These are phyloP conservation scores for Cyclotella sp. DNA, from an alignment of 108 stramenopile species.

Conservation along the genomic window DNA sequence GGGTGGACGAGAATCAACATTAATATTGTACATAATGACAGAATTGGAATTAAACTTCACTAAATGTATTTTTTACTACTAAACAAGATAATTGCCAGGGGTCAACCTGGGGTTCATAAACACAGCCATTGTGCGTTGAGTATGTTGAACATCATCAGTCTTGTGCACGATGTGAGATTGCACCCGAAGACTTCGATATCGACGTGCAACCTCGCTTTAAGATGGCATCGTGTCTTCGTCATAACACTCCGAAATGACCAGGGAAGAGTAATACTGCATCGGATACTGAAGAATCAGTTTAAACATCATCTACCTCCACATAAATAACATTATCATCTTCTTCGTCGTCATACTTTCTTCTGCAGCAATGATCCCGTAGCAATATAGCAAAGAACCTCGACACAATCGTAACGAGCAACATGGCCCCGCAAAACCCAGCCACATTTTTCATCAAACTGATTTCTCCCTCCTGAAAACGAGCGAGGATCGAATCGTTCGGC, in stretches of 20 bases:
- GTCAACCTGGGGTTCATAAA: too few relatives aligned
- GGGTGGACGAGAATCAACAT: too few relatives aligned
- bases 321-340: conserved; percentile 19
- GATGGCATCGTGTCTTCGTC: too few relatives aligned
- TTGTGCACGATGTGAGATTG: too few relatives aligned
- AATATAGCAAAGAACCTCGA: conserved; percentile 38
- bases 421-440: conserved; percentile 24
- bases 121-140: too few relatives aligned
- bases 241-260: neutral
- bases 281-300: neutral
- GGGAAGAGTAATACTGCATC: neutral
- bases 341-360: conserved; percentile 2
- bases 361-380: conserved; percentile 34
- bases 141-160: too few relatives aligned
- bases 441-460: conserved; percentile 44
- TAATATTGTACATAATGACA: too few relatives aligned
- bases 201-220: neutral
- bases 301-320: neutral
- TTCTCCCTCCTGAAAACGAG: conserved; percentile 21
- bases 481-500: conserved; percentile 29
- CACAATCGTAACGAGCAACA: conserved; percentile 26
- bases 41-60: too few relatives aligned
- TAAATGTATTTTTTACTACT: too few relatives aligned
- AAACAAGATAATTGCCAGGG: too few relatives aligned
- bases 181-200: neutral